Evolutionary conservation across 2,329 filamentous ascomycete genomes (phyloP), one percentile per base, ranked within the genome.

Genomic region (Epichloe coenophiala): DNA sequence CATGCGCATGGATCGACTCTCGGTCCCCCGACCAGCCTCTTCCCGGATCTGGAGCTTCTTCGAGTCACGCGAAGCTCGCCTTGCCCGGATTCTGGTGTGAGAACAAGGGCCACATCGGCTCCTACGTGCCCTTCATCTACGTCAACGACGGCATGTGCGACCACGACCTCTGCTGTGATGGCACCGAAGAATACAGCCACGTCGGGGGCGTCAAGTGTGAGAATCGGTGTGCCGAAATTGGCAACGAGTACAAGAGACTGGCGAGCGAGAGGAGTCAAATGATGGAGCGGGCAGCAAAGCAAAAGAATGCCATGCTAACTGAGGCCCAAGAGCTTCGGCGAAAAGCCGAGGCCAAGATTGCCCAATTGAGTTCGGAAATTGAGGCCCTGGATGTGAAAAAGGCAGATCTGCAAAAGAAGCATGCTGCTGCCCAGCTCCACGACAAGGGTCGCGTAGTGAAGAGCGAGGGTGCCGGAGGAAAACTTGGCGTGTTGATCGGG

Each of bases 71-170:
- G 1, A 79, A 78, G 1, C 75, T 81, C 50, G 83, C 83, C 4
- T 77, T 98, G 1, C 91, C 90, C 0, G 93, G 93, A 4, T 98
- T 91, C 71, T 97, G 95, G 78, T 98, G 93, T 71, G 86, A 84
- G 64, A 98, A 98, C 68, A 86, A 88, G 61, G 90, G 90, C 40
- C 91, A 97, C 66, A 73, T 84, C 44, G 88, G 90, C 7, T 71
- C 77, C 48, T 97, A 96, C 60, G 71, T 97, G 4, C 88, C 90
- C 0, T 95, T 95, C 65, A 78, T 83, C 51, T 86, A 82, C 60
- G 86, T 98, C 61, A 97, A 98, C 61, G 93, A 98, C 59, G 93
- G 93, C 17, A 80, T 95, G 47, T 98, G 93, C 70, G 93, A 98
- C 66, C 91, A 97, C 67, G 88, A 96, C 40, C 67, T 89, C 23